Evolutionary conservation across 225 moss, liverwort and hornwort species (phyloP).

Genomic region (Marchantia paleacea): DNA sequence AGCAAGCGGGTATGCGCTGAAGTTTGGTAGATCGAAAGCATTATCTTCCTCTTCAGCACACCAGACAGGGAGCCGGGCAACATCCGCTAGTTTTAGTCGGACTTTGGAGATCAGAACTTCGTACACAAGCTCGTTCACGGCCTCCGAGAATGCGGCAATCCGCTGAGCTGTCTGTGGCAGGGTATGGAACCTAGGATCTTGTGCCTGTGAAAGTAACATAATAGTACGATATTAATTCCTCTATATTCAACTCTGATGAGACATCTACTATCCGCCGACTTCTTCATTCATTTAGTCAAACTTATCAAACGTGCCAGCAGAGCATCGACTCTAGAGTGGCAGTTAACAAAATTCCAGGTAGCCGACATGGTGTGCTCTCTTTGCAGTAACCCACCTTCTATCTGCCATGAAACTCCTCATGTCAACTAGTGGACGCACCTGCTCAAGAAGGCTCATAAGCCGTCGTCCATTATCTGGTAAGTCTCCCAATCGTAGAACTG

Average conservation of each 20-base stretch:
- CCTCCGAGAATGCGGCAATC: slow-evolving; percentile 77
- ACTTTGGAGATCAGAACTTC: slow-evolving; percentile 99
- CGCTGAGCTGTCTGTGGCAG: slow-evolving; percentile 93
- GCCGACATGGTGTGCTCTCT: background rate
- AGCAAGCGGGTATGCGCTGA: slow-evolving; percentile 90
- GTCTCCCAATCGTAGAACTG: slow-evolving; percentile 60
- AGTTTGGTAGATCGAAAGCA: slow-evolving; percentile 73
- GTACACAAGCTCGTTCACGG: slow-evolving; percentile 96
- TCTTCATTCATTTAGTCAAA: background rate
- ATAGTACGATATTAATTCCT: background rate
- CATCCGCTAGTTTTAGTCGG: slow-evolving; percentile 78
- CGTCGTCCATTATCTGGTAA: slow-evolving; percentile 75
- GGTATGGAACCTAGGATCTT: slow-evolving; percentile 95
- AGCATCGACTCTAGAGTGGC: background rate
- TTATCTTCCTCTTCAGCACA: slow-evolving; percentile 86
- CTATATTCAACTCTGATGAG: background rate
- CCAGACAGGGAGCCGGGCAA: slow-evolving; percentile 80
- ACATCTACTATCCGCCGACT: background rate
- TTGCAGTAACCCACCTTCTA: slow-evolving; percentile 52
- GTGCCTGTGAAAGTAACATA: slow-evolving; percentile 51
- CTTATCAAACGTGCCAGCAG: background rate
- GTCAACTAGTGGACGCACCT: slow-evolving; percentile 44
- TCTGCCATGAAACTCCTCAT: background rate
- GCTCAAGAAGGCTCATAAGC: slow-evolving; percentile 81
- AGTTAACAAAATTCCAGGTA: background rate